Base-by-base conservation (phyloP, 495 filamentous ascomycete genomes). In the Talaromyces stipitatus region DNA sequence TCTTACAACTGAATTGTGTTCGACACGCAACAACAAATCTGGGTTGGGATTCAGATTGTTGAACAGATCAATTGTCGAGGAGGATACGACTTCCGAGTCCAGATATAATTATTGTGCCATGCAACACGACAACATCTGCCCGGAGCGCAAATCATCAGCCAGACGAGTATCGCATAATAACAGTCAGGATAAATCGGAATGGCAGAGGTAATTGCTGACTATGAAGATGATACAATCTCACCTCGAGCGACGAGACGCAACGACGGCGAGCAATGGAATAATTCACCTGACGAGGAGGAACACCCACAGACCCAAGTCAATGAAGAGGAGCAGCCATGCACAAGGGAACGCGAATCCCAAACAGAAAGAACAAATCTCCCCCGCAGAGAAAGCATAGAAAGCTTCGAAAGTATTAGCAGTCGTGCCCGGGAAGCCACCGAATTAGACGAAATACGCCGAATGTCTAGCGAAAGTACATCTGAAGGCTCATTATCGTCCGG, bases 401-500 rank as follows among this genome's bases (percentile, higher is more conserved):
- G 52, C 52, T 46, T 20, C 51, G 12, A 33, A 26, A 58, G 47
- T 26, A 51, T 2, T 28, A 14, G 9, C 45, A 32, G 54, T 8
- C 51, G 56, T 23, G 57, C 69, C 2, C 63, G 57, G 7, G 72
- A 75, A 46, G 62, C 64, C 2, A 58, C 72, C 4, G 72, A 75
- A 55, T 61, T 75, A 3, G 64, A 67, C 30, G 61, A 70, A n/a
- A 71, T 75, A 4, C 45, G 45, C 22, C 45, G 45, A 5, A 7
- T n/a, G 24, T 48, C 45, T 10, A 48, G n/a, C n/a, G 45, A 48
- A 26, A 48, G 45, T 26, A 3, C 45, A 48, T 70, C 67, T 24
- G 60, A 59, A 16, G 61, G 47, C 2, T 68, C 67, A n/a, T 62
- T 69, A 8, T 75, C 72, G 0, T 73, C 71, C 0, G 70, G 67